A percentile compares a stretch with the other conserved stretches of the same genome.
Evolutionary conservation across 495 filamentous ascomycete genomes (phyloP).

Genomic region (Trichoderma virens): DNA sequence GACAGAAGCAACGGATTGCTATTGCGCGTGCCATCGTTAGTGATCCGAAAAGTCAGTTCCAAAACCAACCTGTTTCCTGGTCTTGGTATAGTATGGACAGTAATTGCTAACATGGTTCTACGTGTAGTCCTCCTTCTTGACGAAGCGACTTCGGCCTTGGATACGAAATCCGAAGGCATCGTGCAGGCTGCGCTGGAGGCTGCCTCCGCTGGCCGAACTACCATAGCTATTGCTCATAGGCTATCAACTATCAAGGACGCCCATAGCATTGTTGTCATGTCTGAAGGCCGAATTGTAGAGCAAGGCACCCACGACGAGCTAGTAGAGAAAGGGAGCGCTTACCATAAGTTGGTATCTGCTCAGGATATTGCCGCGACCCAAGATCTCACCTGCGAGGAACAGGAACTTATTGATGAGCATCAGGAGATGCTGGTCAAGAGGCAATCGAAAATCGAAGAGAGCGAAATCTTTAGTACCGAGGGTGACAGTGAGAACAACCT

Average conservation of each 20-base stretch:
- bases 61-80: background rate
- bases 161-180: constrained; percentile 82
- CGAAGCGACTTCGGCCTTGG: constrained; percentile 81
- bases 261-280: constrained; percentile 85
- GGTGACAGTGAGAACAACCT: constrained; percentile 37
- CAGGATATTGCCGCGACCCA: constrained; percentile 65
- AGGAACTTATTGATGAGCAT: constrained; percentile 33
- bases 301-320: constrained; percentile 75
- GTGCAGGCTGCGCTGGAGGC: constrained; percentile 83
- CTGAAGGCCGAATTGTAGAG: constrained; percentile 69
- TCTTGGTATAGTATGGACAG: background rate
- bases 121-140: constrained; percentile 63
- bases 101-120: constrained; percentile 12
- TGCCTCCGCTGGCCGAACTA: constrained; percentile 65
- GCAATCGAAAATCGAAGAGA: constrained; percentile 27
- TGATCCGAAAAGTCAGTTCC: constrained; percentile 58
- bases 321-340: constrained; percentile 52
- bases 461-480: constrained; percentile 44
- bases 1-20: constrained; percentile 82
- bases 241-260: constrained; percentile 82
- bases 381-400: constrained; percentile 33
- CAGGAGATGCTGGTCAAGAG: constrained; percentile 42
- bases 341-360: constrained; percentile 71
- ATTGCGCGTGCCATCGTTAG: constrained; percentile 75
- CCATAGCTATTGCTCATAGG: constrained; percentile 84